A percentile compares a stretch with the other conserved stretches of the same genome.
These are phyloP conservation scores for Hericium coralloides DNA, from an alignment of 768 basidiomycete species.

Conservation along the genomic window DNA sequence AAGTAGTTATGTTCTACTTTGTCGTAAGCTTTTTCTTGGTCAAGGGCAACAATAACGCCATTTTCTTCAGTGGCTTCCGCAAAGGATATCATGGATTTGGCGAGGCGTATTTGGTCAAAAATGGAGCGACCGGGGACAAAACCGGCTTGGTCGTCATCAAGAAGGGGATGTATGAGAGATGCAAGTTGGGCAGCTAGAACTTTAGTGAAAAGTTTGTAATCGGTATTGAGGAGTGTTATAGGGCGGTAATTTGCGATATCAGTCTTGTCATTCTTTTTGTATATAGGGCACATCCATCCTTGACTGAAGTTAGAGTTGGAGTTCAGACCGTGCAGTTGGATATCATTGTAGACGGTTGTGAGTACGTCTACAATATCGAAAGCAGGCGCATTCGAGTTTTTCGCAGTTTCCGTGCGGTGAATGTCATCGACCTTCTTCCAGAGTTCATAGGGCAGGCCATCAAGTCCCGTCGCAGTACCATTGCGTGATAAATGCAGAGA, in stretches of 20 bases:
- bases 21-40: not conserved
- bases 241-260: slow-evolving; percentile 13
- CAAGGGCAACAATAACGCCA: not conserved
- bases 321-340: not conserved
- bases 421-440: not conserved
- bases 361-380: not conserved
- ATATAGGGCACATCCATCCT: slow-evolving; percentile 30
- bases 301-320: slow-evolving; percentile 14
- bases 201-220: slow-evolving; percentile 25
- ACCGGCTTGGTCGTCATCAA: not conserved
- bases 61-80: not conserved
- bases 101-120: not conserved
- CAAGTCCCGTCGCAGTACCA: not conserved
- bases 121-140: slow-evolving; percentile 2
- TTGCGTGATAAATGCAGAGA: not conserved
- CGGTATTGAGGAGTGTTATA: slow-evolving; percentile 20
- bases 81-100: not conserved
- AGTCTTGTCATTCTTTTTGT: slow-evolving; percentile 26
- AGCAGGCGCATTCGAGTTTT: not conserved
- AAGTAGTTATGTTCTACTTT: slow-evolving; percentile 4
- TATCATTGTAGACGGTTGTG: not conserved
- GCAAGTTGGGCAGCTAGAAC: not conserved
- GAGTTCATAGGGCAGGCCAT: not conserved
- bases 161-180: not conserved
- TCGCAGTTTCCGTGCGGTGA: not conserved